phyloP scores from a whole-genome alignment of 345 rosid species.

The Nasturtium officinale region DNA sequence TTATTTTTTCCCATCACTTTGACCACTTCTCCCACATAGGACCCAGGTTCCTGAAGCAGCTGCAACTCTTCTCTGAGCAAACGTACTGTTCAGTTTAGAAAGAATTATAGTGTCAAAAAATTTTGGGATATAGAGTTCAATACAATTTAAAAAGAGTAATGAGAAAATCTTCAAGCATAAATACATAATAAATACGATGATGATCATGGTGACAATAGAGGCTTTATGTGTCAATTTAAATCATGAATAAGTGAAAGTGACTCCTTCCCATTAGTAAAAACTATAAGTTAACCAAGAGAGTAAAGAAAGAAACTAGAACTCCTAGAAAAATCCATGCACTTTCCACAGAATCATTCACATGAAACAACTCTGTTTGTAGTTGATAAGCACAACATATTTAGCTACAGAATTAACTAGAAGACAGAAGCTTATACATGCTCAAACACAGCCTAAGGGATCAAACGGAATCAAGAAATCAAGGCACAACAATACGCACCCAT shows the following conservation, averaged over 20 bases:
- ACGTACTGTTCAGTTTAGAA: conserved; percentile 55
- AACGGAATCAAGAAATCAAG: neutral
- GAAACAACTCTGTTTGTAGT: neutral
- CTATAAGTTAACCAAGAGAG: neutral
- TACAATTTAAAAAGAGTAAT: neutral
- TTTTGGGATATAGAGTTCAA: neutral
- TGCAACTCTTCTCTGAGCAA: conserved; percentile 98
- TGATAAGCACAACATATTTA: neutral
- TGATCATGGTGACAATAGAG: neutral
- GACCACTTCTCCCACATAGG: conserved; percentile 98
- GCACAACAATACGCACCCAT: neutral
- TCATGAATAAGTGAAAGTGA: neutral
- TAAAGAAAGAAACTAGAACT: neutral
- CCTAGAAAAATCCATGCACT: neutral
- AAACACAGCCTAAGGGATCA: neutral
- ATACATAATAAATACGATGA: neutral
- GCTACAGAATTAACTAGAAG: neutral
- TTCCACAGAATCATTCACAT: neutral
- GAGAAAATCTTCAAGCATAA: neutral
- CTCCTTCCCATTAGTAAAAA: neutral
- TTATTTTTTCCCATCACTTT: conserved; percentile 99
- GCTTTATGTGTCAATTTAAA: neutral
- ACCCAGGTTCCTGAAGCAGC: conserved; percentile 98
- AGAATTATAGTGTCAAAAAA: conserved; percentile 22
- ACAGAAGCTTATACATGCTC: conserved; percentile 2